phyloP scores from a whole-genome alignment of 1,284 basidiomycete genomes.

The Ceratorhiza oryzae-sativae region DNA sequence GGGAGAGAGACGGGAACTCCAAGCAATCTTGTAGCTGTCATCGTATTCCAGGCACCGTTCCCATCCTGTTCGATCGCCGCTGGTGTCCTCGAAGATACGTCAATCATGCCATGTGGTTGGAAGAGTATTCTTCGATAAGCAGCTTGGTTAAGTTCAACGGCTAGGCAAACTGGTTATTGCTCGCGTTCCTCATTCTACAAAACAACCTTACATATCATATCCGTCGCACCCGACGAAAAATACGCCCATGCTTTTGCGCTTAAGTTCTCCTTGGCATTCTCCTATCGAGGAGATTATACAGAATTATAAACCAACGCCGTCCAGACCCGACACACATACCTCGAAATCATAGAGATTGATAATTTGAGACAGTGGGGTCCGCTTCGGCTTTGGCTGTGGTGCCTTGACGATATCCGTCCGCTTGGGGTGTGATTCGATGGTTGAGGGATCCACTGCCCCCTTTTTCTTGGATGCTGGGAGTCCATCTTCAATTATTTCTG shows the following conservation, averaged over 20 bases:
- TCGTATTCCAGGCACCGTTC: slow-evolving; percentile 19
- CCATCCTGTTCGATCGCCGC: background rate
- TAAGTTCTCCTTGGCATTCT: slow-evolving; percentile 38
- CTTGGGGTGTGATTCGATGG: slow-evolving; percentile 56
- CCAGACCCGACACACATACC: slow-evolving; percentile 51
- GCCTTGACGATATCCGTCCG: slow-evolving; percentile 57
- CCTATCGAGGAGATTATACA: background rate
- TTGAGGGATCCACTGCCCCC: slow-evolving; percentile 67
- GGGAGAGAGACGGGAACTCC: slow-evolving; percentile 56
- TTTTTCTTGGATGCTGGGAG: slow-evolving; percentile 72
- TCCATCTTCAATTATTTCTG: slow-evolving; percentile 71
- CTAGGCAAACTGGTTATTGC: background rate
- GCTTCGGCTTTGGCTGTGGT: slow-evolving; percentile 64
- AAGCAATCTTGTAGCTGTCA: slow-evolving; percentile 54
- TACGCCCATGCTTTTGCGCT: slow-evolving; percentile 42
- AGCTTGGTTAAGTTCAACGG: slow-evolving; percentile 38
- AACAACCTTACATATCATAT: slow-evolving; percentile 35
- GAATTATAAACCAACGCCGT: background rate
- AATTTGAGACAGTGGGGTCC: slow-evolving; percentile 71
- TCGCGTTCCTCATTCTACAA: background rate
- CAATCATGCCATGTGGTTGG: slow-evolving; percentile 40
- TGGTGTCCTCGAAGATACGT: slow-evolving; percentile 22
- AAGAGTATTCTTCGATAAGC: slow-evolving; percentile 36
- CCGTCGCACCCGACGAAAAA: slow-evolving; percentile 41
- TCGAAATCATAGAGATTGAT: slow-evolving; percentile 80